A percentile compares a stretch with the other conserved stretches of the same genome.
Conservation (phyloP, 2,329 filamentous ascomycete species). For the Didymosphaeria variabile region DNA sequence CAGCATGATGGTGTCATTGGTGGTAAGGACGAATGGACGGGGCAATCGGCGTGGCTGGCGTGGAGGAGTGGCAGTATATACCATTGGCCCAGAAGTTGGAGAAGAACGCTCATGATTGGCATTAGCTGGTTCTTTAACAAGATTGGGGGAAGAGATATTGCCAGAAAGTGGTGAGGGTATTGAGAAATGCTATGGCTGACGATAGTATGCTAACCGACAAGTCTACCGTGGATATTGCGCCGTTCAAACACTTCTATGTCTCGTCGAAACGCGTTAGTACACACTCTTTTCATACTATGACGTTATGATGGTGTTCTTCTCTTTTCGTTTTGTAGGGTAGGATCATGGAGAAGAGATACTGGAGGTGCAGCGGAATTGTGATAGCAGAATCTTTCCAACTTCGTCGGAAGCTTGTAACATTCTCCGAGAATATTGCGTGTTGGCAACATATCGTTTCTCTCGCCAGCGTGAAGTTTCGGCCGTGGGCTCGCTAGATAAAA, state of each 20-base stretch:
- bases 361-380: not conserved
- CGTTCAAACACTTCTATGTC: not conserved
- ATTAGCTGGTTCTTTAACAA: slow-evolving; percentile 13
- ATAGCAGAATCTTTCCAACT: not conserved
- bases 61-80: slow-evolving; percentile 13
- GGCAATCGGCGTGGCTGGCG: slow-evolving; percentile 10
- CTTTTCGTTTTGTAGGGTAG: not conserved
- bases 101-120: slow-evolving; percentile 8
- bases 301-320: not conserved
- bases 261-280: not conserved
- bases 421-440: not conserved
- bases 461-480: too few species aligned
- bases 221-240: not conserved
- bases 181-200: not conserved
- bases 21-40: slow-evolving; percentile 9
- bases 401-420: not conserved
- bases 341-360: not conserved
- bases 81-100: slow-evolving; percentile 12
- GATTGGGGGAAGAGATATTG: slow-evolving; percentile 10
- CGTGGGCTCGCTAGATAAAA: too few species aligned
- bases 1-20: slow-evolving; percentile 11
- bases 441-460: not conserved
- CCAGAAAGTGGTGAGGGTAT: slow-evolving; percentile 5
- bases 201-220: not conserved
- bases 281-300: not conserved